A percentile compares a stretch with the other conserved stretches of the same genome.
Evolutionary conservation across 202 grass and related monocot species (phyloP).

Genomic region (Dendrocalamus latiflorus): DNA sequence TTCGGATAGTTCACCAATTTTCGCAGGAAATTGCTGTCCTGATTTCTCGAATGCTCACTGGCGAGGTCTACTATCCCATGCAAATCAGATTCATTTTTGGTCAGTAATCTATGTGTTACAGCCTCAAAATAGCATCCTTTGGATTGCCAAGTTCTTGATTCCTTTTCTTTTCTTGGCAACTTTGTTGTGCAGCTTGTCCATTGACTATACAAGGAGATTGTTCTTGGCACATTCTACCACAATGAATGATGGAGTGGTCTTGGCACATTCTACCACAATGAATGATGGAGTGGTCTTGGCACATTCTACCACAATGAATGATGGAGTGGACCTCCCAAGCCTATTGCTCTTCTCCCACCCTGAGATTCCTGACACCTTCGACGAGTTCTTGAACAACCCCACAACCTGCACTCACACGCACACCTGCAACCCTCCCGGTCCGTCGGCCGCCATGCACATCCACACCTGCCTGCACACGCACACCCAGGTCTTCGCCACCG

Average conservation of each 20-base stretch:
- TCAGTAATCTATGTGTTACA: neutral
- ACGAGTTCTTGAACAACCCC: slow-evolving; percentile 54
- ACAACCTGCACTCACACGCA: slow-evolving; percentile 85
- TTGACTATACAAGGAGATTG: slow-evolving; percentile 16
- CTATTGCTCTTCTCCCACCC: slow-evolving; percentile 55
- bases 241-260: too few species aligned
- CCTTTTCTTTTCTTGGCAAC: neutral
- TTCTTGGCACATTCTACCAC: neutral
- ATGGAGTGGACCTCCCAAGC: slow-evolving; percentile 50
- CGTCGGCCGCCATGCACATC: slow-evolving; percentile 53
- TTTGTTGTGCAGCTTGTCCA: slow-evolving; percentile 24
- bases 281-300: neutral
- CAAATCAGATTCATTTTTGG: neutral
- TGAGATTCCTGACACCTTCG: slow-evolving; percentile 52
- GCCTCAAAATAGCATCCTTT: neutral
- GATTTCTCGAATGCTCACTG: neutral
- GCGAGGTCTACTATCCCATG: slow-evolving; percentile 12
- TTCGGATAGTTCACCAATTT: neutral
- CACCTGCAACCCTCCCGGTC: slow-evolving; percentile 60
- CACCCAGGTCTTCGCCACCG: slow-evolving; percentile 61
- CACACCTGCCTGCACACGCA: slow-evolving; percentile 93
- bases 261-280: too few species aligned
- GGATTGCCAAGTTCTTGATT: slow-evolving; percentile 12
- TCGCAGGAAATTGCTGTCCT: neutral
- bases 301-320: slow-evolving; percentile 52